Conservation (phyloP, 106 monocot genomes). For the Dioscorea dumetorum region DNA sequence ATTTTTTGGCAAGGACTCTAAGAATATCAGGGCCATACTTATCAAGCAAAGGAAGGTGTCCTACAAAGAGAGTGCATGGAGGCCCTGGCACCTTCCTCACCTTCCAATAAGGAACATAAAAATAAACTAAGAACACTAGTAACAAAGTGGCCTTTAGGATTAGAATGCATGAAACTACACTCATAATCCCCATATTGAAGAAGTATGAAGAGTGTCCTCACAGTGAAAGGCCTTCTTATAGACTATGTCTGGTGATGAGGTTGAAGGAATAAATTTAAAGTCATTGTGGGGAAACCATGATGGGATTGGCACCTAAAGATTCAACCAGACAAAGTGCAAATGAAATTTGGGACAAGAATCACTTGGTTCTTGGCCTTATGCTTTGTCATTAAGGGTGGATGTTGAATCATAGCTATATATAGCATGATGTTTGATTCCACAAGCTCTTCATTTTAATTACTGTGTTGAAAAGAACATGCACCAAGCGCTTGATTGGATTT, state of each 20-base stretch:
- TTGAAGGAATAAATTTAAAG: background rate
- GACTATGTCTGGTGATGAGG: background rate
- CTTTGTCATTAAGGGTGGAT: no score
- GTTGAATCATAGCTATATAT: no score
- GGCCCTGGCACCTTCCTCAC: conserved; percentile 64
- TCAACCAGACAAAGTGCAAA: background rate
- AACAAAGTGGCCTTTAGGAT: conserved; percentile 2
- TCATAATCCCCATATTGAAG: background rate
- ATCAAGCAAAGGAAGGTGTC: conserved; percentile 53
- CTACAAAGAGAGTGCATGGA: conserved; percentile 37
- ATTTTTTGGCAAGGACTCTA: conserved; percentile 28
- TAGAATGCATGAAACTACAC: background rate
- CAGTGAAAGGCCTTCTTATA: no score
- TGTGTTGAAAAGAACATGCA: no score
- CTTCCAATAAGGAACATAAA: conserved; percentile 42
- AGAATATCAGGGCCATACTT: conserved; percentile 43
- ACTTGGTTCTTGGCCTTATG: background rate
- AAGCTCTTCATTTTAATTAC: no score
- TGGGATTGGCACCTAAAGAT: background rate
- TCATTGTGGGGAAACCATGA: background rate
- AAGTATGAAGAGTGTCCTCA: no score
- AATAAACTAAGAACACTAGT: conserved; percentile 18
- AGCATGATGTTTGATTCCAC: no score
- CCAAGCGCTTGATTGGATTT: no score
- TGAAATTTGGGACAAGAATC: background rate